phyloP scores from a whole-genome alignment of 2,329 filamentous ascomycete genomes.

The Colletotrichum horii region DNA sequence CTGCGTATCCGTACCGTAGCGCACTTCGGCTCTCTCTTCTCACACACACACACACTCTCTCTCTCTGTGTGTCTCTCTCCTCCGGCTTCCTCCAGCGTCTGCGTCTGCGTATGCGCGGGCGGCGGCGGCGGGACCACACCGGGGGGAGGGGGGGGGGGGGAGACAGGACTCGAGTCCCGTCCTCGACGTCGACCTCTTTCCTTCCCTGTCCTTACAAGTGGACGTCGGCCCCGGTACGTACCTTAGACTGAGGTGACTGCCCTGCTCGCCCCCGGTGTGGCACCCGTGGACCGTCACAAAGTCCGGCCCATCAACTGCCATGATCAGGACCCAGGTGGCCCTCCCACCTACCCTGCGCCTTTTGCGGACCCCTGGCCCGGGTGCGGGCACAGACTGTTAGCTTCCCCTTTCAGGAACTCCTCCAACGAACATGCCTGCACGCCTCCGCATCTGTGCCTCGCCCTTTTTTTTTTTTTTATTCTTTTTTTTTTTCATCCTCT shows the following conservation, averaged over 20 bases:
- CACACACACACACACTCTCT: background rate
- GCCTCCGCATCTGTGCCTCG: slow-evolving; percentile 18
- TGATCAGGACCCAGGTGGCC: slow-evolving; percentile 12
- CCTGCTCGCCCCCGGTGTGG: background rate
- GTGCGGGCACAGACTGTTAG: slow-evolving; percentile 22
- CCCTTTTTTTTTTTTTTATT: slow-evolving; percentile 3
- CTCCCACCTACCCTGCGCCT: slow-evolving; percentile 7
- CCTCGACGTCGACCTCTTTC: background rate
- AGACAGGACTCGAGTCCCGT: background rate
- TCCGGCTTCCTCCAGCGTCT: background rate
- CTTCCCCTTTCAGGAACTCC: slow-evolving; percentile 22
- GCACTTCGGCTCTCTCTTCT: background rate
- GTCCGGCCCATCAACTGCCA: slow-evolving; percentile 21
- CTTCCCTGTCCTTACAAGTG: background rate
- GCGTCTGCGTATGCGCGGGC: background rate
- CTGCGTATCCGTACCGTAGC: background rate
- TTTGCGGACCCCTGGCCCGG: slow-evolving; percentile 16
- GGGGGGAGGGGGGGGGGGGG: background rate
- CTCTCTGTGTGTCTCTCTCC: background rate
- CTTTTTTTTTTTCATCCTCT: background rate
- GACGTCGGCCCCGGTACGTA: background rate
- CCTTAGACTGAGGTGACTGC: background rate
- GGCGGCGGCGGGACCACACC: background rate
- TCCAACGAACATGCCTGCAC: slow-evolving; percentile 20
- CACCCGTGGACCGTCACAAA: slow-evolving; percentile 10